Evolutionary conservation across 2,329 filamentous ascomycete species (phyloP), one percentile per base, ranked within the genome.

Genomic region (Beauveria varroae): DNA sequence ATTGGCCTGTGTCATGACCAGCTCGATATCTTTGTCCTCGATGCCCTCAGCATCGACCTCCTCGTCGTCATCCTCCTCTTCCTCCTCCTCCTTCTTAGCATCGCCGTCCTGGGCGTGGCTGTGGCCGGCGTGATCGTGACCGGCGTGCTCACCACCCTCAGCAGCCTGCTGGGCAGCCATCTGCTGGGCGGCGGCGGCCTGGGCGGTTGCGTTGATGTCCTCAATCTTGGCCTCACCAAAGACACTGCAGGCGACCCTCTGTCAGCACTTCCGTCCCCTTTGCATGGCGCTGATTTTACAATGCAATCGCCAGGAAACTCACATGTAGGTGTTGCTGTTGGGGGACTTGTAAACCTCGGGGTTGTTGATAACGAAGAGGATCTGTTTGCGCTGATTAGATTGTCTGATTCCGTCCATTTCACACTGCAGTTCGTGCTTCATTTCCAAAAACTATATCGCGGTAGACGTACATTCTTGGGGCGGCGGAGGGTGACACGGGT

Each of bases 151-250:
- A 74, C 87, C 84, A 74, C 87, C 84, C 65, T 81, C 81, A 66
- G 80, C 79, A 69, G 81, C 80, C 64, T 83, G 83, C 70, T 86
- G 88, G 72, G 87, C 87, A 71, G 92, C 92, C 70, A 99, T 90
- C 82, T 97, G 93, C 81, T 96, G 91, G 71, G 93, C 93, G 71
- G 95, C 95, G 69, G 90, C 91, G 72, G 93, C 91, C 83, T 98
- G 95, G 72, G 93, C 93, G 76, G 93, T 91, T 72, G 95, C 96
- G 88, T 98, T 99, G 73, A 98, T 85, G 80, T 99, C 96, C 86
- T 99, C 95, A 68, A 99, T 98, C 90, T 99, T 99, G 75, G 96
- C 95, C 85, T 99, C 96, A 78, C 95, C 95, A 76, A 99, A 99
- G 79, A 98, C 96, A 81, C 93, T 97, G 70, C 50, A 20, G 20